A percentile compares a stretch with the other conserved stretches of the same genome.
Conservation (phyloP, 2,329 filamentous ascomycete species). For the Blastomyces gilchristii region DNA sequence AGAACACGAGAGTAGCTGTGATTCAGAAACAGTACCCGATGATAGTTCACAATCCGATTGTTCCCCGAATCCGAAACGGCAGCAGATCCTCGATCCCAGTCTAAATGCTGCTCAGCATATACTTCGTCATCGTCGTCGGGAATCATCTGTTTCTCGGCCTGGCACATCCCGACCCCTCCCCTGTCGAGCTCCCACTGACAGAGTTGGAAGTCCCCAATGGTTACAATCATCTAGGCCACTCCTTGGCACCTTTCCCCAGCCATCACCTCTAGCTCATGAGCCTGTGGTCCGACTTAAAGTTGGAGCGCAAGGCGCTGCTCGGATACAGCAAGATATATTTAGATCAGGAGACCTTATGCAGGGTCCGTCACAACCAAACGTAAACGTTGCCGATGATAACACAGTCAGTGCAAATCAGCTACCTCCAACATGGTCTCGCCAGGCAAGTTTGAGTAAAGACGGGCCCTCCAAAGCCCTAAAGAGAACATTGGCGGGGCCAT, state of each 20-base stretch:
- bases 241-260: background rate
- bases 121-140: constrained; percentile 11
- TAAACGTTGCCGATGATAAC: background rate
- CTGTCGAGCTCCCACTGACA: background rate
- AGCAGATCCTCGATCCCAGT: background rate
- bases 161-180: constrained; percentile 2
- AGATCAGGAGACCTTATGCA: background rate
- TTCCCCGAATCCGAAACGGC: background rate
- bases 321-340: constrained; percentile 12
- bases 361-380: background rate
- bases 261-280: constrained; percentile 4
- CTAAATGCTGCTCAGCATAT: constrained; percentile 12
- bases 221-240: background rate
- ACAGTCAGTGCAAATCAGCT: background rate
- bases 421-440: background rate
- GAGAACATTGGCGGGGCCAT: constrained; percentile 14
- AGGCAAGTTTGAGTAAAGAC: background rate
- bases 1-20: background rate
- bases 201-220: background rate
- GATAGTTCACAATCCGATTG: background rate
- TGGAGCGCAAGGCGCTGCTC: constrained; percentile 18
- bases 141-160: background rate
- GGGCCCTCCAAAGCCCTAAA: constrained; percentile 7
- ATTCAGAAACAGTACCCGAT: background rate
- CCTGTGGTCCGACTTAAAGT: constrained; percentile 18